Base-by-base conservation (phyloP, 768 basidiomycete genomes). In the Kwoniella shandongensis region DNA sequence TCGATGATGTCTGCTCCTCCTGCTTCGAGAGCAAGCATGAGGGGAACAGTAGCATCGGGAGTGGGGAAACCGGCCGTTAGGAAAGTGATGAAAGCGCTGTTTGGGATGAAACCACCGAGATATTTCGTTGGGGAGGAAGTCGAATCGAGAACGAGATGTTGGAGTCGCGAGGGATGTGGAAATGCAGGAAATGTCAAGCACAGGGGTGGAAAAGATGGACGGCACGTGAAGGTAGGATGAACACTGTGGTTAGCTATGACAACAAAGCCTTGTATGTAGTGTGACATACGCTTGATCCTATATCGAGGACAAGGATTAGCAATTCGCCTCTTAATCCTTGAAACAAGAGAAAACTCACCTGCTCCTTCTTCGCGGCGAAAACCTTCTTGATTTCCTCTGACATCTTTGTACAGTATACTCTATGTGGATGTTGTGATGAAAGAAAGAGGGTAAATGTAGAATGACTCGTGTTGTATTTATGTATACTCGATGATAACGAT, bases 1-100 rank as follows among this genome's bases (percentile, higher is more conserved):
- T 99, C 94, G 59, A 98, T 92, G 58, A 97, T 84, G 75, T 97
- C 92, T 42, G 90, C 84, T 5, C 94, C 94, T 51, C 94, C 94
- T 42, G 83, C 83, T 76, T 98, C 88, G 86, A 99, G 89, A 23
- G 89, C 88, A 32, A 98, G 83, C 80, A 97, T 76, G 57, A 91
- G 82, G 1, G 89, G 85, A 11, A 94, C 89, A 0, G 94, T 97
- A 56, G 88, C 87, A 70, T 85, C 80, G 51, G 78, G 76, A 7
- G 80, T 84, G 25, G 94, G 94, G 78, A 86, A 98, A 13, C 94
- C 94, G 42, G 93, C 93, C 20, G 94, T 99, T 66, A 98, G 81
- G 78, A 96, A 99, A 32, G 93, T 89, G 64, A 77, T 74, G 48
- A 78, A 75, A 22, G 69, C 77, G 26, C 74, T 73, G 61, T 25